Evolutionary conservation across 495 filamentous ascomycete genomes (phyloP).

Genomic region (Ramalina intermedia): DNA sequence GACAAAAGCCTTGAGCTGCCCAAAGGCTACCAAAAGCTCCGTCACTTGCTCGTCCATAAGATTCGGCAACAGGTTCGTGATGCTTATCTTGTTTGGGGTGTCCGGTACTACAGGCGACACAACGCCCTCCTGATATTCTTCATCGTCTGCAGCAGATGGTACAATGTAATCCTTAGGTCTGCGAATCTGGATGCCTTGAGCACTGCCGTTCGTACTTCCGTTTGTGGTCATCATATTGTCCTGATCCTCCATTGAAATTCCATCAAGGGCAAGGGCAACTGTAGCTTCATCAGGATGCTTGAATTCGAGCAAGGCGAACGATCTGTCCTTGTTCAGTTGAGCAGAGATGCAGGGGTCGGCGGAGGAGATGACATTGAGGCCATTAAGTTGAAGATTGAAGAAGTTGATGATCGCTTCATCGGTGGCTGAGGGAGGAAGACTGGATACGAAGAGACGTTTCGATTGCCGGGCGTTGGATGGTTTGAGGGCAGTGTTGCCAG

Average conservation of each 20-base stretch:
- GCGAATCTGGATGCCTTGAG: conserved; percentile 61
- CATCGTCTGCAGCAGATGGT: conserved; percentile 62
- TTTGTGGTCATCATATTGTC: conserved; percentile 36
- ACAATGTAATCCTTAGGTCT: conserved; percentile 97
- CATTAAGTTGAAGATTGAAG: conserved; percentile 93
- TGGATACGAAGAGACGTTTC: conserved; percentile 78
- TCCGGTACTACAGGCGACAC: conserved; percentile 74
- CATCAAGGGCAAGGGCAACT: conserved; percentile 78
- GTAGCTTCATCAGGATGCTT: conserved; percentile 78
- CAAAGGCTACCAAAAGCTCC: conserved; percentile 79
- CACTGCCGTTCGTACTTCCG: conserved; percentile 38
- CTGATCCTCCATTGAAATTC: conserved; percentile 70
- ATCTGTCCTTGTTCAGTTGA: conserved; percentile 60
- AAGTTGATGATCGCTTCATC: conserved; percentile 64
- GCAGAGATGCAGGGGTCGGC: conserved; percentile 78
- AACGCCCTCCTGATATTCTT: conserved; percentile 60
- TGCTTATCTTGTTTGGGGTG: conserved; percentile 85
- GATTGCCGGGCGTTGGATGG: conserved; percentile 85
- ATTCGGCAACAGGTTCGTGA: conserved; percentile 75
- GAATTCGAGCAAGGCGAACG: conserved; percentile 84
- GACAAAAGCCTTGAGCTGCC: conserved; percentile 83
- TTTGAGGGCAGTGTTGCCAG: conserved; percentile 67
- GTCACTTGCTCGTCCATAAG: conserved; percentile 82
- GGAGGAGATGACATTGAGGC: conserved; percentile 73
- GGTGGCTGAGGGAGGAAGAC: conserved; percentile 53